Evolutionary conservation across 768 basidiomycete species (phyloP).

Genomic region (Trametes cubensis): DNA sequence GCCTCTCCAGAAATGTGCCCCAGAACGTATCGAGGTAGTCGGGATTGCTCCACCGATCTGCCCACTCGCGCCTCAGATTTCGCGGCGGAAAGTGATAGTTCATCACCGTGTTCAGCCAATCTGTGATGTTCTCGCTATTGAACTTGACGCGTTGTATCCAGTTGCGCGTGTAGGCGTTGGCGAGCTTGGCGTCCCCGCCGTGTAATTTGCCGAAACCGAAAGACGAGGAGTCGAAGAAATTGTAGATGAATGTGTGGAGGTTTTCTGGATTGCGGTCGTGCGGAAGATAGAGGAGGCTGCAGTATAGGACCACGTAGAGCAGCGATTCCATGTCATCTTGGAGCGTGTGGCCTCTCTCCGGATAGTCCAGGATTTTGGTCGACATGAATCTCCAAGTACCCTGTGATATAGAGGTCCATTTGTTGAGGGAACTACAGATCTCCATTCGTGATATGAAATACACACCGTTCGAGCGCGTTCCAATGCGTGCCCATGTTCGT

Average conservation of each 20-base stretch:
- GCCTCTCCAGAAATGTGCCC: neutral
- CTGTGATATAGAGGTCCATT: neutral
- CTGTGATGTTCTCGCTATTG: neutral
- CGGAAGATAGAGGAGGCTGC: neutral
- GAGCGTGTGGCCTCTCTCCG: neutral
- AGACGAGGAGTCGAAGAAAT: neutral
- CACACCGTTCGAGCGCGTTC: constrained; percentile 2
- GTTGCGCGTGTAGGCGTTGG: neutral
- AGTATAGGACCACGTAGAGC: constrained; percentile 16
- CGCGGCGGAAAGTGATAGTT: neutral
- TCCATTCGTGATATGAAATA: neutral
- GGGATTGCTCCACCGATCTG: neutral
- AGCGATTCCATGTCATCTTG: constrained; percentile 20
- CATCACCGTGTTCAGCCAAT: constrained; percentile 4
- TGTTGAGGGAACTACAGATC: neutral
- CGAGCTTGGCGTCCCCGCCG: neutral
- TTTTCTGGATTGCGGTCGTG: neutral
- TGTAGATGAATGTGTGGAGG: neutral
- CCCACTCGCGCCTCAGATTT: neutral
- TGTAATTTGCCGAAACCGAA: neutral
- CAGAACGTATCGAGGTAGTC: neutral
- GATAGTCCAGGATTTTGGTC: neutral
- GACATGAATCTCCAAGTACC: constrained; percentile 19
- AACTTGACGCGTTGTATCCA: neutral
- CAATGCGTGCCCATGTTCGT: neutral